A percentile compares a stretch with the other conserved stretches of the same genome.
These are phyloP conservation scores for Luvunga scandens DNA, from an alignment of 345 rosid genomes.

Conservation along the genomic window DNA sequence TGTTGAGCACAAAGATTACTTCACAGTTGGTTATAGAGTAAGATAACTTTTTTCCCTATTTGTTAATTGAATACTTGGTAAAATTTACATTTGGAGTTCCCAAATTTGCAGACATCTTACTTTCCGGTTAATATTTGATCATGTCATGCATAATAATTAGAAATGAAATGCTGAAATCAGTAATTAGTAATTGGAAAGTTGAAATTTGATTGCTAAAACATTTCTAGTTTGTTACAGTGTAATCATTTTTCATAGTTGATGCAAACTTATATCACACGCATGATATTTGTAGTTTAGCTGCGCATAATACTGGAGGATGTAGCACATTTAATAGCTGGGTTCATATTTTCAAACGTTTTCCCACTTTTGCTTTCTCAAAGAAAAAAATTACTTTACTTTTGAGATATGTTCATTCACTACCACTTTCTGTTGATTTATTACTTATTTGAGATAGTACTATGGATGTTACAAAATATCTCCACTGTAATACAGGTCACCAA, in stretches of 20 bases:
- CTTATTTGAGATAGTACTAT: neutral
- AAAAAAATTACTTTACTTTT: neutral
- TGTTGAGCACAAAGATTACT: constrained; percentile 94
- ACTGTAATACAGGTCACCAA: constrained; percentile 72
- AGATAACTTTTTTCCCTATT: constrained; percentile 24
- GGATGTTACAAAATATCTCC: constrained; percentile 15
- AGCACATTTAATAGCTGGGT: neutral
- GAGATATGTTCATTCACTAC: neutral
- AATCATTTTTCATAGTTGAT: neutral
- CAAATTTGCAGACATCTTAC: neutral
- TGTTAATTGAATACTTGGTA: neutral
- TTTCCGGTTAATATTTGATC: neutral
- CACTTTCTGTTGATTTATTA: constrained; percentile 7
- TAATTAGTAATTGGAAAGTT: neutral
- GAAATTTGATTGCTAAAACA: neutral
- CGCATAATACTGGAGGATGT: neutral
- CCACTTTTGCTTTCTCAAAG: neutral
- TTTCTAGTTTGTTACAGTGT: neutral
- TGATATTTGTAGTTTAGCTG: neutral
- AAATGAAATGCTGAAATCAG: neutral
- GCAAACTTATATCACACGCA: neutral
- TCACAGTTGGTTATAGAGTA: constrained; percentile 89
- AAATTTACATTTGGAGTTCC: neutral
- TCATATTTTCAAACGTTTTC: neutral
- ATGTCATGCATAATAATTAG: neutral